Conservation (phyloP, 345 rosid species). For the Fremontodendron californicum region DNA sequence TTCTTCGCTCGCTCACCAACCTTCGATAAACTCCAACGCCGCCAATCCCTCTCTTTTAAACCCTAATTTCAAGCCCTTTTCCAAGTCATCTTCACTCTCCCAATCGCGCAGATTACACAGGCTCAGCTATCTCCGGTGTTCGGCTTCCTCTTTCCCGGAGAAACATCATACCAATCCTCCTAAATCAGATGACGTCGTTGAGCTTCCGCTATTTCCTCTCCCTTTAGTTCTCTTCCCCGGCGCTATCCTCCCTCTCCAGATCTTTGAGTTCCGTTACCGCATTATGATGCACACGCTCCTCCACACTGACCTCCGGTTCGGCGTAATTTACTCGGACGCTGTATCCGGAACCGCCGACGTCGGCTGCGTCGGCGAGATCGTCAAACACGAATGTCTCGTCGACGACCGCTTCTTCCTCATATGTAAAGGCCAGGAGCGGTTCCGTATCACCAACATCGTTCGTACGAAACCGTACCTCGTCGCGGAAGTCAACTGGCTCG, state of each 20-base stretch:
- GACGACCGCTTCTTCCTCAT: conserved; percentile 87
- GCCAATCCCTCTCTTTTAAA: background rate
- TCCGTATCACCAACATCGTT: conserved; percentile 59
- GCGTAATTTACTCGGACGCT: conserved; percentile 73
- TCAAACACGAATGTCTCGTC: conserved; percentile 78
- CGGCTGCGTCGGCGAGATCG: conserved; percentile 90
- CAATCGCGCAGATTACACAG: conserved; percentile 15
- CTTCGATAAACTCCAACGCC: conserved; percentile 32
- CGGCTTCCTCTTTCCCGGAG: conserved; percentile 57
- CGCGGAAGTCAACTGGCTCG: conserved; percentile 85
- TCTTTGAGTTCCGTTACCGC: conserved; percentile 95
- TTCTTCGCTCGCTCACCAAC: conserved; percentile 31
- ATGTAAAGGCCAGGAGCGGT: conserved; percentile 88
- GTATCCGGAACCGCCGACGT: conserved; percentile 62
- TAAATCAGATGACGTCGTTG: conserved; percentile 56
- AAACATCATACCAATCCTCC: conserved; percentile 46
- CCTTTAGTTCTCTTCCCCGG: conserved; percentile 92
- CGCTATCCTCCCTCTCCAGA: conserved; percentile 87
- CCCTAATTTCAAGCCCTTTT: conserved; percentile 13
- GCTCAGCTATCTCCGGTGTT: conserved; percentile 32
- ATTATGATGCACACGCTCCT: conserved; percentile 99
- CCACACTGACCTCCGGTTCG: conserved; percentile 86
- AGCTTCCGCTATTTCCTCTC: conserved; percentile 88
- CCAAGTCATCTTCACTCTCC: conserved; percentile 8
- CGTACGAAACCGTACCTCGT: conserved; percentile 88